Base-by-base conservation (phyloP, 805 yeast species). In the Saccharomyces kudriavzevii region DNA sequence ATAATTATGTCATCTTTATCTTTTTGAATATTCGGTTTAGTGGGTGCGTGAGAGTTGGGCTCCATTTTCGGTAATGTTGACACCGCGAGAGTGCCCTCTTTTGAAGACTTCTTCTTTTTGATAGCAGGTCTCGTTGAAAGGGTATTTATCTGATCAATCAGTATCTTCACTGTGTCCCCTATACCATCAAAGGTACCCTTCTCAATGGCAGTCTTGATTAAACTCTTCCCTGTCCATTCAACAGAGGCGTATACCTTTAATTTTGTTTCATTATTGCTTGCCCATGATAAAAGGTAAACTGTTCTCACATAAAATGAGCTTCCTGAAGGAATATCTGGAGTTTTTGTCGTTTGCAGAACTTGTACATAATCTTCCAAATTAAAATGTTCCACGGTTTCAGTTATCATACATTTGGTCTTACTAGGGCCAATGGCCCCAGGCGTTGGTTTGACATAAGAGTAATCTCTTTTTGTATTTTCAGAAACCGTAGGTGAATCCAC, bases 281-380 rank as follows among this genome's bases (percentile, higher is more conserved):
- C 87, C 94, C 95, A 87, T 10, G 81, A 74, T 5, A 85, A 68
- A 59, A 76, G 77, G 35, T 78, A 75, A 28, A 75, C 73, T 1
- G 94, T 84, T 51, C 76, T 74, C 2, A 85, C 85, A 48, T 77
- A 74, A 59, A 87, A 87, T 0, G 85, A 74, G 57, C 74, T 77
- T 6, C 95, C 94, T 31, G 87, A 82, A 0, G 95, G 95, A n/a
- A 87, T 89, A 70, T 87, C 94, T 0, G 94, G 95, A 0, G 89
- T 84, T 49, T 76, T 78, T 0, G 90, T 82, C 1, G 74, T 66
- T 58, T 84, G 87, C 2, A 77, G 74, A 2, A 83, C 80, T 29
- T 74, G 72, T 24, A 82, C 73, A 53, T 66, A 70, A 26, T 73
- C 70, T 5, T 77, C 73, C 20, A 79, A 73, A 60, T 85, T 83